These are phyloP conservation scores for Trichoderma arundinaceum DNA, from an alignment of 2,329 filamentous ascomycete species.

Conservation along the genomic window DNA sequence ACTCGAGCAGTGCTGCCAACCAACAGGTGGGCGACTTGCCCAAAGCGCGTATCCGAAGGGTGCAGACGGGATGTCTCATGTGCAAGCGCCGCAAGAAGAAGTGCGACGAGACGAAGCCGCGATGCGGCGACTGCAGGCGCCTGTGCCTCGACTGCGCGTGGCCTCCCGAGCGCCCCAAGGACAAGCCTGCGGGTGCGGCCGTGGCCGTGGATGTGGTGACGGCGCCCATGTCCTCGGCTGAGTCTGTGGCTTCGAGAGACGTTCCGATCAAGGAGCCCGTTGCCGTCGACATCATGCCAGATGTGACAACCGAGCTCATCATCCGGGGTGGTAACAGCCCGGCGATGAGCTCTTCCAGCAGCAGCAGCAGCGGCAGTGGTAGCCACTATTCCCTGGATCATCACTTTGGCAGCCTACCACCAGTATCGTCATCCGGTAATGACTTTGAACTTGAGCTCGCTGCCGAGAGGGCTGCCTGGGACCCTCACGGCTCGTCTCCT, in stretches of 20 bases:
- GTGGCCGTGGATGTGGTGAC: background rate
- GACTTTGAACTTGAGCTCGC: conserved; percentile 35
- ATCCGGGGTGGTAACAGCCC: conserved; percentile 26
- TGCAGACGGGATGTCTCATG: conserved; percentile 51
- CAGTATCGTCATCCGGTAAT: conserved; percentile 20
- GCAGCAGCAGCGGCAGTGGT: conserved; percentile 12
- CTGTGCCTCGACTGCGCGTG: conserved; percentile 45
- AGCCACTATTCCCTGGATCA: conserved; percentile 25
- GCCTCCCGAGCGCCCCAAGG: conserved; percentile 38
- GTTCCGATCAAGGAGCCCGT: background rate
- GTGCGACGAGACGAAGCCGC: conserved; percentile 53
- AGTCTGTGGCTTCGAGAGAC: background rate
- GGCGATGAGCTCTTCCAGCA: conserved; percentile 25
- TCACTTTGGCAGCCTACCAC: conserved; percentile 23
- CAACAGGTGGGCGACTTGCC: conserved; percentile 36
- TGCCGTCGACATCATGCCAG: background rate
- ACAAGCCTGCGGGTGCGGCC: conserved; percentile 26
- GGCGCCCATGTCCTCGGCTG: background rate
- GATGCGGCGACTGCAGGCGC: conserved; percentile 48
- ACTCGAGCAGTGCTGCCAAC: conserved; percentile 33
- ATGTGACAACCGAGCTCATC: conserved; percentile 22
- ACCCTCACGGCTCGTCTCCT: conserved; percentile 35
- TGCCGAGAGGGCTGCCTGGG: conserved; percentile 36
- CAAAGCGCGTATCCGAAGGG: conserved; percentile 44
- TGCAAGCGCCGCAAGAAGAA: conserved; percentile 56